phyloP scores from a whole-genome alignment of 139 green algal genomes.

The Closterium sp. region DNA sequence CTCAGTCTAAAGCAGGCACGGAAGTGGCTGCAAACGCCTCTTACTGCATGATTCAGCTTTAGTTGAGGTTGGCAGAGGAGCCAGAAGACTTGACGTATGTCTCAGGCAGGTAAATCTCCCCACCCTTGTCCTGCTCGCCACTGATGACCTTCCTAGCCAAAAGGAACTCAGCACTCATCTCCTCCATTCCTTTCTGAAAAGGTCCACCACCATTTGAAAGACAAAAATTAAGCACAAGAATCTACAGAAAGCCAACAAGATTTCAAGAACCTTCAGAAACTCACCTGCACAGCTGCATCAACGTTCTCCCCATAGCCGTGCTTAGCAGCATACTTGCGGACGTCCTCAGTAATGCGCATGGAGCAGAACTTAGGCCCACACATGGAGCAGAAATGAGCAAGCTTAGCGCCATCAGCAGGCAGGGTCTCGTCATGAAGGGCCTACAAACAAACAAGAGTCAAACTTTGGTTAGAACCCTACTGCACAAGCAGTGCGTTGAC shows the following conservation, averaged over 20 bases:
- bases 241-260: background rate
- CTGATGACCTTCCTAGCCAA: constrained; percentile 42
- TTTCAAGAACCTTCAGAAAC: background rate
- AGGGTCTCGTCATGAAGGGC: constrained; percentile 59
- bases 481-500: too few relatives aligned
- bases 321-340: constrained; percentile 53
- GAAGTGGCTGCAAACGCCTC: background rate
- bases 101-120: constrained; percentile 50
- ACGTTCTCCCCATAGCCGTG: constrained; percentile 34
- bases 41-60: background rate
- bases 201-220: background rate
- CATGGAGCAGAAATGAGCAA: constrained; percentile 62
- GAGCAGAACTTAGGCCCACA: constrained; percentile 62
- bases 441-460: constrained; percentile 1
- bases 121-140: constrained; percentile 48
- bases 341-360: constrained; percentile 60
- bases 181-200: constrained; percentile 46
- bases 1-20: background rate
- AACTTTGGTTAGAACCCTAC: background rate
- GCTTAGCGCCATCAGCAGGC: constrained; percentile 54
- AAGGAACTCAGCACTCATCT: constrained; percentile 47
- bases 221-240: background rate
- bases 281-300: background rate
- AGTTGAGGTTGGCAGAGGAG: background rate
- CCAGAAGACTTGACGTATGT: constrained; percentile 20